Base-by-base conservation (phyloP, 495 filamentous ascomycete genomes). In the Antarctomyces pellizariae region DNA sequence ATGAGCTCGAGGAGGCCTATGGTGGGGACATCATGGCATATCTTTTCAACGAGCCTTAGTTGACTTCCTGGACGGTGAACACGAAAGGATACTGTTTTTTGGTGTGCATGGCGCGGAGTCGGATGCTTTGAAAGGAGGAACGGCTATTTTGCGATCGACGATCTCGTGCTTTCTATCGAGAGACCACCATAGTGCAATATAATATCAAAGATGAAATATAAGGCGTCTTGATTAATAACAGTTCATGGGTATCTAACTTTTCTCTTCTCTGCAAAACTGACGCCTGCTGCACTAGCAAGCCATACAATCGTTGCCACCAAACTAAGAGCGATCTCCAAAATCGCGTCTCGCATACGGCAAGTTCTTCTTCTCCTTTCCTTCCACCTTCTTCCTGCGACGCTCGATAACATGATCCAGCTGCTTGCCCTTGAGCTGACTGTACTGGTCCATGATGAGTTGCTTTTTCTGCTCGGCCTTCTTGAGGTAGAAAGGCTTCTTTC, bases 401-500 rank as follows among this genome's bases (percentile, higher is more conserved):
- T 86, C 78, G 34, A 92, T 67, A 9, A 64, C 68, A 47, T 65
- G 71, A 19, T 80, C 71, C 22, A 78, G 59, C 47, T 93, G 67
- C 50, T 67, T 71, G 26, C 69, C 70, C 52, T 72, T 79, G 64
- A 95, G 66, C 29, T 61, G 64, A 34, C 64, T 54, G 40, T 73
- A 93, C 46, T 72, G 68, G 39, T 90, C 71, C 34, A 75, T 47
- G 32, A 91, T 49, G 16, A 79, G 54, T 44, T 68, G 48, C 52
- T 80, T 80, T 67, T 89, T 91, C 50, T 80, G 59, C 50, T 92
- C 82, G 32, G 64, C 67, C 49, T 73, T 67, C 63, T 95, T 95
- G 36, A 93, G 53, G 44, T 73, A 91, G 43, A 82, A 97, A 4
- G 84, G 83, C 57, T 68, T 69, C 66, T 95, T 92, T 13, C 86